Evolutionary conservation across 495 filamentous ascomycete genomes (phyloP).

Genomic region (Xylaria castorea): DNA sequence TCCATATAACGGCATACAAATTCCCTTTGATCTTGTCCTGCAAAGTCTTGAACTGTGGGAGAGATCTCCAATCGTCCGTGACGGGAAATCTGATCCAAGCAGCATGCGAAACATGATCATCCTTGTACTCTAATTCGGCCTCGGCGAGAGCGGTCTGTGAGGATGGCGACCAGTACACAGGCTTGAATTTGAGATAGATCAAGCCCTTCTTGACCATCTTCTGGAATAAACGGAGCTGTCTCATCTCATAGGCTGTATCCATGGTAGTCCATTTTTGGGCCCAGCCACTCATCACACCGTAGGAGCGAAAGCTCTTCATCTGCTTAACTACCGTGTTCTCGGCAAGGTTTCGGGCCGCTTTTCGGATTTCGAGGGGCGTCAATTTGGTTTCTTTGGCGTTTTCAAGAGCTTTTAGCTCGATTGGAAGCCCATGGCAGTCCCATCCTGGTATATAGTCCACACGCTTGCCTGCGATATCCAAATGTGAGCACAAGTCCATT

Average conservation of each 20-base stretch:
- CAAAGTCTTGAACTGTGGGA: conserved; percentile 45
- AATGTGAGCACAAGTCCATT: conserved; percentile 26
- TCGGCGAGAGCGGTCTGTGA: conserved; percentile 91
- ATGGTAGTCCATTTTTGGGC: conserved; percentile 89
- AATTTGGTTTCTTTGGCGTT: conserved; percentile 44
- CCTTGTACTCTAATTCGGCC: conserved; percentile 93
- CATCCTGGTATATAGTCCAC: conserved; percentile 93
- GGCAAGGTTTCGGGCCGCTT: conserved; percentile 77
- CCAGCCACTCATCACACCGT: conserved; percentile 96
- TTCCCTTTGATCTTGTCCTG: conserved; percentile 40
- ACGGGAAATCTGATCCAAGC: conserved; percentile 85
- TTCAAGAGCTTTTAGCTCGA: conserved; percentile 95
- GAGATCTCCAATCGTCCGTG: conserved; percentile 50
- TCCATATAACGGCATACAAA: conserved; percentile 88
- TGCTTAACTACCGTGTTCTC: conserved; percentile 75
- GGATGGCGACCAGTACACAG: conserved; percentile 95
- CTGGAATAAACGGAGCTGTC: conserved; percentile 83
- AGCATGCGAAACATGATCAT: conserved; percentile 78
- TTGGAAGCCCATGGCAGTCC: conserved; percentile 98
- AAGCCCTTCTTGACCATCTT: conserved; percentile 84
- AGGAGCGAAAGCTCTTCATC: conserved; percentile 80
- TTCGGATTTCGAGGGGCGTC: conserved; percentile 60
- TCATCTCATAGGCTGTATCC: conserved; percentile 85
- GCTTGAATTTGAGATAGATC: conserved; percentile 87
- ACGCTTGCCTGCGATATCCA: conserved; percentile 53